Percentiles rank a stretch among this genome's conserved stretches.
Conservation (phyloP, 306 rosid genomes). For the Cucumis hystrix region DNA sequence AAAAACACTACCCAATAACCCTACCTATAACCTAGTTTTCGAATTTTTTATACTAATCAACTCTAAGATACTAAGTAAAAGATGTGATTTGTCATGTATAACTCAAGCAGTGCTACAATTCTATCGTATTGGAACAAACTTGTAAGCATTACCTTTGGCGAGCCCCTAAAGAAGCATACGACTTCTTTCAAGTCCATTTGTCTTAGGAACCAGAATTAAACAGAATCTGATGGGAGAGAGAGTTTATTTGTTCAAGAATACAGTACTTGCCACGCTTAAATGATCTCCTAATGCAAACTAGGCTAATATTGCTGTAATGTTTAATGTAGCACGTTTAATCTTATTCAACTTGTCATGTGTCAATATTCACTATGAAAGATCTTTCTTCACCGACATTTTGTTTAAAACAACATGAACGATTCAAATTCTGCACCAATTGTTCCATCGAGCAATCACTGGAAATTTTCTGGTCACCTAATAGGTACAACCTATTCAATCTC, state of each 20-base stretch:
- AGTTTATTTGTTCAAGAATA: not conserved
- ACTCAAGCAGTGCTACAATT: not conserved
- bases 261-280: not conserved
- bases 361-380: not conserved
- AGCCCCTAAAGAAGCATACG: not conserved
- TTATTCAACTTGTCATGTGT: not conserved
- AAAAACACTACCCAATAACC: not conserved
- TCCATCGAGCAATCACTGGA: not conserved
- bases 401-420: not conserved
- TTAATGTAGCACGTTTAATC: not conserved
- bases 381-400: not conserved
- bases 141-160: not conserved
- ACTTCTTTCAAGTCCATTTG: not conserved
- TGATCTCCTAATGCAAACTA: not conserved
- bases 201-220: not conserved
- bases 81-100: not conserved
- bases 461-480: not conserved
- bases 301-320: not conserved
- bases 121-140: not conserved
- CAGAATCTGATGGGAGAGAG: not conserved
- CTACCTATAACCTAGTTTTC: not conserved
- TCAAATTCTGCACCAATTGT: not conserved
- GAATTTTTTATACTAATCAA: not conserved
- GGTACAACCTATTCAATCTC: not conserved
- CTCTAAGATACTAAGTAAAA: not conserved